Percentiles rank a stretch among this genome's conserved stretches.
These are phyloP conservation scores for Tuber borchii DNA, from an alignment of 495 filamentous ascomycete genomes.

Conservation along the genomic window DNA sequence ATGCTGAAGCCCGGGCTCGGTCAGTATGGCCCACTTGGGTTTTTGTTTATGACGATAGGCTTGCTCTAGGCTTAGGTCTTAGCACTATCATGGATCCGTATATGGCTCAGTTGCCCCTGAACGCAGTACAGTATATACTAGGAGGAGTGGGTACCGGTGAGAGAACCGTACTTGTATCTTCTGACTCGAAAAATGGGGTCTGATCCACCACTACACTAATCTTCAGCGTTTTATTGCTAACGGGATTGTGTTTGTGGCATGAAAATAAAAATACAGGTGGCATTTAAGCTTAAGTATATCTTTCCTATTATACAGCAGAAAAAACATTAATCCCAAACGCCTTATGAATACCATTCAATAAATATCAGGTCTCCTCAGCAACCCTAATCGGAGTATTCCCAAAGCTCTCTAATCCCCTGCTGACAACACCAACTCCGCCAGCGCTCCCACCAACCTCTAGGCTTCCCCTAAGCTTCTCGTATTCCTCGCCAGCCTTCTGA, in stretches of 20 bases:
- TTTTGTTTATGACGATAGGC: not conserved
- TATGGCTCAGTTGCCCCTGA: not conserved
- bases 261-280: not conserved
- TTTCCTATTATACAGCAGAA: not conserved
- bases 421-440: slow-evolving; percentile 38
- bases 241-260: not conserved
- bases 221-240: not conserved
- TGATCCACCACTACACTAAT: not conserved
- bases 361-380: slow-evolving; percentile 21
- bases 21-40: not conserved
- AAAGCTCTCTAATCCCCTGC: slow-evolving; percentile 44
- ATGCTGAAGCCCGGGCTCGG: not conserved
- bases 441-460: slow-evolving; percentile 33
- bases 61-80: not conserved
- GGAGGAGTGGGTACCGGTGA: not conserved
- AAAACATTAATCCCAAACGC: not conserved
- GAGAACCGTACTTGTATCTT: not conserved
- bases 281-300: not conserved
- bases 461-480: slow-evolving; percentile 53
- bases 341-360: not conserved
- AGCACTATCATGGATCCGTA: not conserved
- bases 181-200: not conserved
- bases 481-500: slow-evolving; percentile 65
- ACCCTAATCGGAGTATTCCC: slow-evolving; percentile 54
- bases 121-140: not conserved